Evolutionary conservation across 1,284 basidiomycete genomes (phyloP), one percentile per base, ranked within the genome.

Genomic region (Malassezia slooffiae): DNA sequence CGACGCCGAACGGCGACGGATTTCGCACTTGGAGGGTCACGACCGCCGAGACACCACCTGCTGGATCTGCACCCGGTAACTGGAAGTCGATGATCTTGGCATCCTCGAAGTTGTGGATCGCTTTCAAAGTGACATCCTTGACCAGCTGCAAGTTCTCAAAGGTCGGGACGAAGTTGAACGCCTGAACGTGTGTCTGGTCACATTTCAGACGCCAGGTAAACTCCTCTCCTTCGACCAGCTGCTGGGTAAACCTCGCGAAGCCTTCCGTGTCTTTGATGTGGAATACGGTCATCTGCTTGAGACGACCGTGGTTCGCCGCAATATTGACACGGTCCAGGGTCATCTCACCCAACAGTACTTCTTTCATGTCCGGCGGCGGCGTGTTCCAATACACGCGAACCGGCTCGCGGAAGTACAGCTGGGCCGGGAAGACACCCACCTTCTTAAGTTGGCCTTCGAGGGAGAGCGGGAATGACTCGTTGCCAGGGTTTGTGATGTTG

Each of bases 121-220:
- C 81, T 76, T 66, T 60, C 22, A 70, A 57, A 8, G 65, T 67
- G 34, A 61, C 50, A 41, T 70, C 54, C 56, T 60, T 62, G 32
- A 33, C 38, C 27, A 56, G 47, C 39, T 43, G 49, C 12, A 63
- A 39, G 29, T 60, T 59, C 43, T 60, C 58, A 50, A 54, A 68
- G 10, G 62, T 64, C 6, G 61, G 57, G 29, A 59, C 21, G 47
- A 58, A 58, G 20, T 38, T 79, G 55, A 78, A 72, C 3, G 83
- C 83, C 52, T 81, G 79, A 5, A 80, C 81, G 19, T 74, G 73
- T 34, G 85, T 73, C 57, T 76, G 74, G 27, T 75, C 67, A 52
- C 76, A 80, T 17, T 72, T 60, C 38, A 85, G 69, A 48, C 75
- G 74, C 83, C 83, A 85, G 3, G 79, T 83, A 58, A 85, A 84